Percentiles rank a stretch among this genome's conserved stretches.
Evolutionary conservation across 1,284 basidiomycete genomes (phyloP).

Genomic region (Heterobasidion parviporum): DNA sequence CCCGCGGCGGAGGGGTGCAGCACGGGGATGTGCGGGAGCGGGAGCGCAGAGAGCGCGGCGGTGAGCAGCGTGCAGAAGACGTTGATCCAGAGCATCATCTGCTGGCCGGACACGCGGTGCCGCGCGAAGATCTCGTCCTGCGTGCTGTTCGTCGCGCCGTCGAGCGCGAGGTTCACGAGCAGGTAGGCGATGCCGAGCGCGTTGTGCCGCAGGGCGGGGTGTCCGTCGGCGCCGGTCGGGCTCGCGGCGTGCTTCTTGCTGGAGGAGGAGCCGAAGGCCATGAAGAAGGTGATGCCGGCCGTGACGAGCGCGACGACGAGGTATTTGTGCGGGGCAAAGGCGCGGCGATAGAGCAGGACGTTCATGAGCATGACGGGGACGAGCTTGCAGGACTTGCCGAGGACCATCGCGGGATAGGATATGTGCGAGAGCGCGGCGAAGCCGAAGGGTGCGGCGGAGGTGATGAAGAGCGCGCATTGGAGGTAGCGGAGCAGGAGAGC

Average conservation of each 20-base stretch:
- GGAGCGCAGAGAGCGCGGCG: constrained; percentile 56
- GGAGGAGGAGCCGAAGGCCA: constrained; percentile 73
- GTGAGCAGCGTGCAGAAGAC: constrained; percentile 71
- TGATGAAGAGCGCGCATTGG: constrained; percentile 85
- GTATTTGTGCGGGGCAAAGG: constrained; percentile 92
- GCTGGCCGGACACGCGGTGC: constrained; percentile 81
- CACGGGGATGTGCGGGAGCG: constrained; percentile 69
- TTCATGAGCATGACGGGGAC: constrained; percentile 97
- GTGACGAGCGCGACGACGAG: constrained; percentile 91
- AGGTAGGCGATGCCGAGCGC: constrained; percentile 66
- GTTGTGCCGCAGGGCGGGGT: constrained; percentile 26
- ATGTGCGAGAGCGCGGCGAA: constrained; percentile 94
- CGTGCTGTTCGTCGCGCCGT: constrained; percentile 95
- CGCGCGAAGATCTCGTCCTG: constrained; percentile 93
- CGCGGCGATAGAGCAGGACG: constrained; percentile 80
- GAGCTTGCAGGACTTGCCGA: constrained; percentile 98
- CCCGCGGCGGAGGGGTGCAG: constrained; percentile 55
- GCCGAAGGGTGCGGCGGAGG: constrained; percentile 88
- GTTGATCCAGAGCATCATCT: constrained; percentile 99
- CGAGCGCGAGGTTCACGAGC: constrained; percentile 81
- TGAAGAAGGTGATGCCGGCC: constrained; percentile 89
- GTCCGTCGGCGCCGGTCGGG: constrained; percentile 27
- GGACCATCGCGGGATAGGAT: constrained; percentile 96
- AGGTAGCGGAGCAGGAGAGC: constrained; percentile 66
- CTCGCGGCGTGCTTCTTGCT: constrained; percentile 31